Base-by-base conservation (phyloP, 441 rosid genomes). In the Biscutella laevigata region DNA sequence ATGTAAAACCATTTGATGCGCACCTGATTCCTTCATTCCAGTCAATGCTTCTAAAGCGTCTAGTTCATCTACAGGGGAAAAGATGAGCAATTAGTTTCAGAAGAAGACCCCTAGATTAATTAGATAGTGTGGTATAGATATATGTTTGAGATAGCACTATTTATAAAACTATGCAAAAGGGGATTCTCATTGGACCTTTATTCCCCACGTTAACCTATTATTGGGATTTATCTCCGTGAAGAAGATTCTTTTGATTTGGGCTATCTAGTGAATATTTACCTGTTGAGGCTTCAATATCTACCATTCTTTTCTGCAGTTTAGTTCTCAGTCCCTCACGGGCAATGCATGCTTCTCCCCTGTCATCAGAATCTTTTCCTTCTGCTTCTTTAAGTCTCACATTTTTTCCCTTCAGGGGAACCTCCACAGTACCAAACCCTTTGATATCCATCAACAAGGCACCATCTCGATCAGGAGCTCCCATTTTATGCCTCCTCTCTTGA, bases 21-120 rank as follows among this genome's bases (percentile, higher is more conserved):
- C 45, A 90, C 99, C 98, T 40, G 95, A 82, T 69, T 86, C 95
- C 71, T 80, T 64, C 69, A 84, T 49, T 69, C 74, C 75, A 50
- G 88, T 82, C 88, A 91, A 76, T 37, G 84, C 71, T 34, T 79
- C 72, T 48, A 94, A 71, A 28, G 86, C 95, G 70, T 81, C 79
- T 29, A 86, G 57, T 33, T 80, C 95, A 77, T 84, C 95, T 86
- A 82, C 67, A 59, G 45, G 37, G 12, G 29, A 34, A 51, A 53
- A 53, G 17, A 62, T n/a, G 19, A 61, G 25, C 24, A 30, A 65
- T 55, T 39, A 47, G 40, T 47, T 43, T 48, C 49, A 20, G n/a
- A 45, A 6, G 8, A 66, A 66, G 16, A 7, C 28, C 32, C 39
- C 30, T 22, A 25, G 38, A 10, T 38, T 45, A 9, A 11, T 16